Evolutionary conservation across 1,284 basidiomycete species (phyloP).

Genomic region (Sphagnurus paluster): DNA sequence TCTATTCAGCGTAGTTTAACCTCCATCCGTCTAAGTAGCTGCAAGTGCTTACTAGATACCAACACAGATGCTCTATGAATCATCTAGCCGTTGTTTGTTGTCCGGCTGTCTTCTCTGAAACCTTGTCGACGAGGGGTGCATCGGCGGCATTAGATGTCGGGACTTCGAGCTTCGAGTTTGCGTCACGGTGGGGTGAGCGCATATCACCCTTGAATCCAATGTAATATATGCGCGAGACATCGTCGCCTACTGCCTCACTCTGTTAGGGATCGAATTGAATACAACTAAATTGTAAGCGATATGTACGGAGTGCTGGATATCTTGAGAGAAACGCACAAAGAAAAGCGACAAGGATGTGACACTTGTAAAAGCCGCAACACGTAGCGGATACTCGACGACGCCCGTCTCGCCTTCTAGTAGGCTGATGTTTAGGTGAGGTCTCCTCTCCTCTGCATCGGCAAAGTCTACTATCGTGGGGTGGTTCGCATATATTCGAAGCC

Average conservation of each 20-base stretch:
- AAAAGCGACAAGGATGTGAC: slow-evolving; percentile 72
- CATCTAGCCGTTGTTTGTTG: slow-evolving; percentile 57
- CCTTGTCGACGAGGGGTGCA: slow-evolving; percentile 59
- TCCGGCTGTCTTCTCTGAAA: slow-evolving; percentile 55
- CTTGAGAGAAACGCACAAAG: slow-evolving; percentile 58
- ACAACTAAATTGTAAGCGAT: not conserved
- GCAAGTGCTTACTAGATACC: too few relatives aligned
- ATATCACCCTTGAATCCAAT: slow-evolving; percentile 81
- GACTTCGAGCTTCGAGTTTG: slow-evolving; percentile 62
- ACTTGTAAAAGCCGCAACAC: slow-evolving; percentile 73
- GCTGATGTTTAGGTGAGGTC: slow-evolving; percentile 69
- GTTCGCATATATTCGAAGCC: slow-evolving; percentile 71
- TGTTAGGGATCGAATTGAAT: slow-evolving; percentile 26
- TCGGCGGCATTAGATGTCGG: slow-evolving; percentile 72
- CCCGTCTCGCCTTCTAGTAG: slow-evolving; percentile 67
- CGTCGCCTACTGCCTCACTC: slow-evolving; percentile 67
- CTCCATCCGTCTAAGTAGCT: too few relatives aligned
- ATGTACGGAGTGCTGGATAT: not conserved
- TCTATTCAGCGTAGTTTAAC: too few relatives aligned
- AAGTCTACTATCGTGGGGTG: slow-evolving; percentile 75
- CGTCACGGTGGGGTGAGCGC: slow-evolving; percentile 56
- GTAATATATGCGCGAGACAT: slow-evolving; percentile 68
- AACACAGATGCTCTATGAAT: not conserved
- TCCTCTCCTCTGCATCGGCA: slow-evolving; percentile 62
- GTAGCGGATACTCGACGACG: slow-evolving; percentile 75